Evolutionary conservation across 2,329 filamentous ascomycete genomes (phyloP).

Genomic region (Pseudonectria foliicola): DNA sequence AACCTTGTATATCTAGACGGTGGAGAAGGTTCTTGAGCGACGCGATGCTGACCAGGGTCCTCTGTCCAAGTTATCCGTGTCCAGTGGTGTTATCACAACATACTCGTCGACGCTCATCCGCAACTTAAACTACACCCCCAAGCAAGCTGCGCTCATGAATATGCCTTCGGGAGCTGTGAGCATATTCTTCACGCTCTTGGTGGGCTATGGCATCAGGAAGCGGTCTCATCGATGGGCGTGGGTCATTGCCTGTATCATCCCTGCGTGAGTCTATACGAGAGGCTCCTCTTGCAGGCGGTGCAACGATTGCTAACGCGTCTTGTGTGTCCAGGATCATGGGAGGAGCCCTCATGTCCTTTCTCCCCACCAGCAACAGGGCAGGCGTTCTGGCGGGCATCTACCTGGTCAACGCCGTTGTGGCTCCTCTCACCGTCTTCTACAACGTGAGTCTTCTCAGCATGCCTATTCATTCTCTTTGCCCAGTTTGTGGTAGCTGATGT

Average conservation of each 20-base stretch:
- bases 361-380: conserved; percentile 36
- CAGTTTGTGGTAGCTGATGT: background rate
- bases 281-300: background rate
- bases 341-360: conserved; percentile 46
- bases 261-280: conserved; percentile 31
- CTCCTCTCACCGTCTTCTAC: conserved; percentile 39
- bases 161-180: conserved; percentile 46
- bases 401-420: conserved; percentile 43
- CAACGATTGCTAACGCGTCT: background rate
- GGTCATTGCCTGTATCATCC: conserved; percentile 41
- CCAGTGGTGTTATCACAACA: conserved; percentile 45
- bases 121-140: conserved; percentile 38
- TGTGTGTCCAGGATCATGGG: conserved; percentile 33
- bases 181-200: conserved; percentile 44
- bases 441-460: conserved; percentile 30
- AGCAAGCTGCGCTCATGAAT: conserved; percentile 44
- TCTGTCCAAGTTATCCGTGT: conserved; percentile 35
- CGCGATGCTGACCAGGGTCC: background rate
- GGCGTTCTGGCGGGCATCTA: conserved; percentile 44
- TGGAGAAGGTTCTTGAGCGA: no score
- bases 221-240: conserved; percentile 44
- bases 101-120: conserved; percentile 48
- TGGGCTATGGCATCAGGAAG: conserved; percentile 40
- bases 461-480: background rate
- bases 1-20: background rate